Conservation (phyloP, 2,329 filamentous ascomycete species). For the Pseudogymnoascus sp. region DNA sequence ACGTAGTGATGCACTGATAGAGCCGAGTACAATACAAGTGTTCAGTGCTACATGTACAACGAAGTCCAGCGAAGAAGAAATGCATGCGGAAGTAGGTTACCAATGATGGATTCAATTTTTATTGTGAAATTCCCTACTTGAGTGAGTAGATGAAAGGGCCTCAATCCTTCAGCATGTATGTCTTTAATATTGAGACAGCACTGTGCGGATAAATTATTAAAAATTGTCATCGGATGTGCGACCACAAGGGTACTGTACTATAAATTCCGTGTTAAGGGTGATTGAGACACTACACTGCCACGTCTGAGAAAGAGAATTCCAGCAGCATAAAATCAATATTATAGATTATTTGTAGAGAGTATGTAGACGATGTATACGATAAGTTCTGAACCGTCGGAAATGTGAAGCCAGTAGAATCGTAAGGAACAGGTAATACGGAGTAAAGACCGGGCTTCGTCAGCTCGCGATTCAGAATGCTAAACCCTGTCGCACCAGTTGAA, state of each 20-base stretch:
- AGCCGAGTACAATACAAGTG: slow-evolving; percentile 4
- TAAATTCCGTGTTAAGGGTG: background rate
- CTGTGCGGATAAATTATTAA: background rate
- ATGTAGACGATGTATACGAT: background rate
- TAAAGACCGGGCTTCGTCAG: background rate
- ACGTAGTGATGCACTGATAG: background rate
- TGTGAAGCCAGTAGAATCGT: background rate
- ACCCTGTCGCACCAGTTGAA: slow-evolving; percentile 5
- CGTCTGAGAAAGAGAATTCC: background rate
- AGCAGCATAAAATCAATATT: background rate
- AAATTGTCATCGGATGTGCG: background rate
- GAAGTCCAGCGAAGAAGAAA: background rate
- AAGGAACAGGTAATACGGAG: background rate
- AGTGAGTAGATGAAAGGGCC: background rate
- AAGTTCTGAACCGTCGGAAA: background rate
- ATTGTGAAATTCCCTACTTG: background rate
- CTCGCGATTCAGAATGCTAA: slow-evolving; percentile 7
- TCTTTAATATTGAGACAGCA: slow-evolving; percentile 3
- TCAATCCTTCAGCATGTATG: background rate
- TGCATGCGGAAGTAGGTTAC: background rate
- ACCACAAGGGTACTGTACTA: background rate
- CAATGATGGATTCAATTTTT: background rate
- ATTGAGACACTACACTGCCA: background rate
- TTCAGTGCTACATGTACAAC: background rate
- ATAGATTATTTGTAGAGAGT: background rate